Conservation (phyloP, 2,329 filamentous ascomycete species). For the Aureobasidium sp. region DNA sequence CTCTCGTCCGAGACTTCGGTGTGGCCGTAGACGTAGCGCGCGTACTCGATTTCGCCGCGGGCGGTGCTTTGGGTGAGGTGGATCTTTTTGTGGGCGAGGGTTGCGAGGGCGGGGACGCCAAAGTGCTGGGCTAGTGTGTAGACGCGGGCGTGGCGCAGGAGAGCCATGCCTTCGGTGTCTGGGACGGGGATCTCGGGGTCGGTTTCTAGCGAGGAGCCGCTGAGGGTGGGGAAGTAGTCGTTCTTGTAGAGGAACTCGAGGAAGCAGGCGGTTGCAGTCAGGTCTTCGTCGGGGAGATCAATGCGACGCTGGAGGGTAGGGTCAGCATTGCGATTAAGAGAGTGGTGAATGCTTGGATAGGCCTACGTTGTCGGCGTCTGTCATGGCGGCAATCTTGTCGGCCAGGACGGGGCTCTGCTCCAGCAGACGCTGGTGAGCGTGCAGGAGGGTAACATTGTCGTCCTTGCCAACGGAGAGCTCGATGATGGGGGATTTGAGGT, state of each 20-base stretch:
- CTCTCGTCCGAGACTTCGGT: slow-evolving; percentile 61
- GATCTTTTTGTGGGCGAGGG: slow-evolving; percentile 79
- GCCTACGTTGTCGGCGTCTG: slow-evolving; percentile 49
- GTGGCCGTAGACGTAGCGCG: slow-evolving; percentile 80
- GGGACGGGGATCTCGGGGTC: slow-evolving; percentile 59
- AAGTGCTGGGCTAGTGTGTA: slow-evolving; percentile 85
- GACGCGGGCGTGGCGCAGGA: slow-evolving; percentile 81
- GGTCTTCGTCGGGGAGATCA: slow-evolving; percentile 58
- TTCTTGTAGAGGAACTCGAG: slow-evolving; percentile 78
- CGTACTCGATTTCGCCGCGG: slow-evolving; percentile 85
- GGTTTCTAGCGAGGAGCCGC: slow-evolving; percentile 58
- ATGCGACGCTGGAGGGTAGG: slow-evolving; percentile 48
- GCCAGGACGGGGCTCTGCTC: slow-evolving; percentile 67
- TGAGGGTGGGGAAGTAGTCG: slow-evolving; percentile 71
- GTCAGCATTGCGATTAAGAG: not conserved
- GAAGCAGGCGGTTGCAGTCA: slow-evolving; percentile 70
- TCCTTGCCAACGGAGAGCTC: slow-evolving; percentile 43
- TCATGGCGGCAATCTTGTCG: slow-evolving; percentile 28
- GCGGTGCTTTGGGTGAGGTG: slow-evolving; percentile 84
- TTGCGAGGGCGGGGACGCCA: slow-evolving; percentile 57
- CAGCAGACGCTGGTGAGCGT: slow-evolving; percentile 74
- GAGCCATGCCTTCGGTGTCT: slow-evolving; percentile 72
- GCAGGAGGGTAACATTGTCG: slow-evolving; percentile 56
- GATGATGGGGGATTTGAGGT: slow-evolving; percentile 43
- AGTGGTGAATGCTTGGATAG: slow-evolving; percentile 15